Evolutionary conservation across 2,329 filamentous ascomycete genomes (phyloP), one percentile per base, ranked within the genome.

Genomic region (Cyphellophora attinorum): DNA sequence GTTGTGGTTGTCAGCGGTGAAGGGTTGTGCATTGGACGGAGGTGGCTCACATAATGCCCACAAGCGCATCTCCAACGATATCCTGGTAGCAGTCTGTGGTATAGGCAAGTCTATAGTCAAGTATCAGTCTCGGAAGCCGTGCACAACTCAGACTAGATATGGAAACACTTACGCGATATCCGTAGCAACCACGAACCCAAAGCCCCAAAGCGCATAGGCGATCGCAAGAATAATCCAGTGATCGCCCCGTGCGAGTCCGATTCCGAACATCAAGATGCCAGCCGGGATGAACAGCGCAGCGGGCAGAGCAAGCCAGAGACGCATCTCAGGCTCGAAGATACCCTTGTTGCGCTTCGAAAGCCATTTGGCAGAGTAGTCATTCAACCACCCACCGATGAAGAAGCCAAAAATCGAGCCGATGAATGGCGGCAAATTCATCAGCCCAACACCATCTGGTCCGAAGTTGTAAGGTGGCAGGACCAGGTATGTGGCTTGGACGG

Each of bases 311-410:
- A 42, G 29, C 56, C 57, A 63, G 3, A 69, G 51, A 3, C 65
- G 56, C 61, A 68, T 67, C 46, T 69, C 66, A 2, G 66, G 61
- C 47, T 69, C 65, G 30, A 62, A 65, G 38, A 64, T 58, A 18
- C 64, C 64, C 17, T 53, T 52, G 44, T 69, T 68, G 11, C 56
- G 52, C 14, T 55, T 56, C 3, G 66, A 59, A 31, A 67, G 55
- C 18, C 48, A 53, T 15, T 59, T 37, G 21, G 64, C 57, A 0
- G 50, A 51, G 50, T 51, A 51, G 27, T 67, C 62, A 0, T 53
- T 52, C 2, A 65, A 32, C 1, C 51, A 48, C 0, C 63, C 64
- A 2, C 59, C 59, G 27, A 61, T 59, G 1, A 64, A 19, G 1
- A 50, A 50, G 1, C 61, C 62, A 10, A 64, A 41, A 0, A 60